Percentiles rank a stretch among this genome's conserved stretches.
phyloP scores from a whole-genome alignment of 202 grass and related monocot species.

The Panicum virgatum region DNA sequence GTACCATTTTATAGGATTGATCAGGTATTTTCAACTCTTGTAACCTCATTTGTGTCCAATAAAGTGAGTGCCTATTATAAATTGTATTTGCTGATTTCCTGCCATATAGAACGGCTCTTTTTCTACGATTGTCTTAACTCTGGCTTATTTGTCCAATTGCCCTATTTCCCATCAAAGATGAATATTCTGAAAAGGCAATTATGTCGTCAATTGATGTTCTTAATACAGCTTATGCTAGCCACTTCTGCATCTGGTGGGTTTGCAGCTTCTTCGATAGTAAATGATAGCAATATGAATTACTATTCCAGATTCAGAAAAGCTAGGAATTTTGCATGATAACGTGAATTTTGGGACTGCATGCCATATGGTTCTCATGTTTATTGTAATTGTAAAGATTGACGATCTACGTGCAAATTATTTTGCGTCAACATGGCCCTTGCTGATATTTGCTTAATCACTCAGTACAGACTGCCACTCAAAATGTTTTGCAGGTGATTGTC shows the following conservation, averaged over 20 bases:
- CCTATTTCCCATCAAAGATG: constrained; percentile 26
- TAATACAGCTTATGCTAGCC: constrained; percentile 82
- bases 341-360: constrained; percentile 17
- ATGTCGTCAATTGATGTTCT: constrained; percentile 15
- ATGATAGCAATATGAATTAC: constrained; percentile 80
- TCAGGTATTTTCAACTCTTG: constrained; percentile 58
- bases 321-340: constrained; percentile 32
- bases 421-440: constrained; percentile 65
- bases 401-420: constrained; percentile 88
- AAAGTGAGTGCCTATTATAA: constrained; percentile 10
- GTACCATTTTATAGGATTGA: constrained; percentile 99
- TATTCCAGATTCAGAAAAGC: constrained; percentile 95
- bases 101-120: constrained; percentile 22
- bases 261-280: constrained; percentile 62
- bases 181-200: constrained; percentile 29
- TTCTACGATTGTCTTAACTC: not conserved
- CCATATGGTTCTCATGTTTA: constrained; percentile 36
- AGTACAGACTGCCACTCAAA: constrained; percentile 86
- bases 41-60: constrained; percentile 28
- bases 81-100: constrained; percentile 8
- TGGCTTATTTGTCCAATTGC: constrained; percentile 17
- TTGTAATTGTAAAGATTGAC: constrained; percentile 68
- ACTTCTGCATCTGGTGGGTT: constrained; percentile 48
- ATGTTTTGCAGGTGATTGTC: constrained; percentile 84
- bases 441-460: constrained; percentile 94